These are phyloP conservation scores for Paraphaeosphaeria minitans DNA, from an alignment of 2,329 filamentous ascomycete species.

Conservation along the genomic window DNA sequence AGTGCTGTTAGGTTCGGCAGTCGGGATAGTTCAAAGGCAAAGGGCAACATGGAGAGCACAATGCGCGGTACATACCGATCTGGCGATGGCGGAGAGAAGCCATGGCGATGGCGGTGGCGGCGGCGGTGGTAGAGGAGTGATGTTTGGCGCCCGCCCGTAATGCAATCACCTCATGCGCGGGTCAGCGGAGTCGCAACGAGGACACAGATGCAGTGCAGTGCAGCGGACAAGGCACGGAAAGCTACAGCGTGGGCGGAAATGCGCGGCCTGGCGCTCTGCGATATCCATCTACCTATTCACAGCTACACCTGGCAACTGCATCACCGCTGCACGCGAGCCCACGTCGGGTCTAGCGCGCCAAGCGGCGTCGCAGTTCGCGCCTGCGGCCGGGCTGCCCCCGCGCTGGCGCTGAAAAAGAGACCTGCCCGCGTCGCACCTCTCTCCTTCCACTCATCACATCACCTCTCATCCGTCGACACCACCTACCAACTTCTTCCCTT, in stretches of 20 bases:
- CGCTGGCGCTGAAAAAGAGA: constrained; percentile 20
- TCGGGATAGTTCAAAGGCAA: too few relatives aligned
- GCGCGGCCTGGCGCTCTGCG: constrained; percentile 8
- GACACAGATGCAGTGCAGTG: background rate
- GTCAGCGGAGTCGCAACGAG: background rate
- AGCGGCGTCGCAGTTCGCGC: background rate
- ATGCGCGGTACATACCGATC: constrained; percentile 50
- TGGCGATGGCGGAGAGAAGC: constrained; percentile 68
- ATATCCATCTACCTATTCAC: too few relatives aligned
- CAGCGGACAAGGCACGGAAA: background rate
- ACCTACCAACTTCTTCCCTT: constrained; percentile 35
- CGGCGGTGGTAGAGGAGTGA: constrained; percentile 15
- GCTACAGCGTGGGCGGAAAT: background rate
- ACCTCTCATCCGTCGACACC: constrained; percentile 18
- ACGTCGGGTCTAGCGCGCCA: constrained; percentile 23
- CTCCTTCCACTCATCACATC: constrained; percentile 10
- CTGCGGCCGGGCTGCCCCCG: constrained; percentile 20
- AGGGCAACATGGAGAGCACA: too few relatives aligned
- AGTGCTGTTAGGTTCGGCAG: constrained; percentile 20
- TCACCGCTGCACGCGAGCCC: background rate
- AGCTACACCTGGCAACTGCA: constrained; percentile 9
- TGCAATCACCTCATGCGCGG: constrained; percentile 34
- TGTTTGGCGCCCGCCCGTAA: constrained; percentile 30
- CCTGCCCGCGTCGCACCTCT: constrained; percentile 22
- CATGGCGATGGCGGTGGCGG: constrained; percentile 34